Base-by-base conservation (phyloP, 2,329 filamentous ascomycete species). In the Alternaria metachromatica region DNA sequence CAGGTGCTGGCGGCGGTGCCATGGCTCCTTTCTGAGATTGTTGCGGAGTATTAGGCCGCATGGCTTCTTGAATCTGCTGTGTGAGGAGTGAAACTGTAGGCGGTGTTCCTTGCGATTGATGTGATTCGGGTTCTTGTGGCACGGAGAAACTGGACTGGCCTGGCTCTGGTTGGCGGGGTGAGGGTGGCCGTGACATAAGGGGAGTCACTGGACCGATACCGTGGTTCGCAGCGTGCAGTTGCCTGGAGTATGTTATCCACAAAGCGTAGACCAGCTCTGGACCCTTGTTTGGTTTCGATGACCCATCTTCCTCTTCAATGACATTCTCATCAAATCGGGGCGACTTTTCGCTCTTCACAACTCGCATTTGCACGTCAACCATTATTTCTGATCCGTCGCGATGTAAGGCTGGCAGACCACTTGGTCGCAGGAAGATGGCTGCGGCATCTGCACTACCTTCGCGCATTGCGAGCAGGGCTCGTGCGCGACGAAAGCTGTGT, bases 221-320 rank as follows among this genome's bases (percentile, higher is more conserved):
- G 56, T 87, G 84, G 64, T 89, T 89, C 41, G 89, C 87, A 15
- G 92, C 91, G 78, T 99, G 96, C 12, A 98, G 85, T 74, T 97
- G 93, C 66, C 94, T 88, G 18, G 95, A 98, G 78, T 98, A 99
- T 1, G 95, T 98, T 69, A 99, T 91, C 96, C 96, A 99, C 28
- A 99, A 83, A 11, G 96, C 96, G 82, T 94, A 98, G 0, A 98
- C 94, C 66, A 97, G 87, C 78, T 97, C 94, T 21, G 73, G 66
- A 28, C 60, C 15, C 82, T 84, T 80, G 11, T 86, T 80, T n/a
- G 87, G 85, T 9, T 83, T 75, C n/a, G 70, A 78, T 74, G 53
- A 77, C 74, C 25, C 77, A 64, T 82, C 76, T 50, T 84, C 82
- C 76, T 93, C 89, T 57, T 88, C 84, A n/a, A 90, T 87, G 3